Evolutionary conservation across 352 stramenopile species (phyloP).

Genomic region (Pythium aphanidermatum): DNA sequence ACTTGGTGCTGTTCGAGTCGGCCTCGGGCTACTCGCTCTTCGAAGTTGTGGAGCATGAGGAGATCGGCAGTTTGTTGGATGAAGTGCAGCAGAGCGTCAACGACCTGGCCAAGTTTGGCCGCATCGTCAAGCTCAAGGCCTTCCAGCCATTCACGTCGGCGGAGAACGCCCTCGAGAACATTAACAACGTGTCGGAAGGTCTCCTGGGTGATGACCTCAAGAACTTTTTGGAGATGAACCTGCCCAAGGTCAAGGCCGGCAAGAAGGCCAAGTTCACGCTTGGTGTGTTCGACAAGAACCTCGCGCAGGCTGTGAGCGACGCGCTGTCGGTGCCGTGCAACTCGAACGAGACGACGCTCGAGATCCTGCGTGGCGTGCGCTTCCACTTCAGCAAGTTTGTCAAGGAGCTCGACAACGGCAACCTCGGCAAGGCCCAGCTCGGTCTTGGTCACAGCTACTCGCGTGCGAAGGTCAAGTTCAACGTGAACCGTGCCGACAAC

Average conservation of each 20-base stretch:
- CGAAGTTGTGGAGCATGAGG: slow-evolving; percentile 97
- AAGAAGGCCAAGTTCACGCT: slow-evolving; percentile 89
- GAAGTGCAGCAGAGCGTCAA: slow-evolving; percentile 91
- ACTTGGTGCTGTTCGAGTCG: slow-evolving; percentile 95
- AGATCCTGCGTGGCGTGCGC: slow-evolving; percentile 96
- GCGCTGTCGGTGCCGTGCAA: slow-evolving; percentile 91
- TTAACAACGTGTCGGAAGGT: slow-evolving; percentile 97
- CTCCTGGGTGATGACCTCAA: slow-evolving; percentile 92
- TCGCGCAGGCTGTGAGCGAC: slow-evolving; percentile 94
- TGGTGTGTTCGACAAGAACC: slow-evolving; percentile 92
- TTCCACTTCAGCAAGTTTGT: slow-evolving; percentile 98
- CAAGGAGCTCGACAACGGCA: slow-evolving; percentile 95
- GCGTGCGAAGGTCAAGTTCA: slow-evolving; percentile 99
- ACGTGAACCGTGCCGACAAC: slow-evolving; percentile 99
- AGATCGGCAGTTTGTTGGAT: slow-evolving; percentile 88
- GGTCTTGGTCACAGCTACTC: slow-evolving; percentile 99
- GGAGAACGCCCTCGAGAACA: slow-evolving; percentile 99
- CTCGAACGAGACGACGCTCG: slow-evolving; percentile 95
- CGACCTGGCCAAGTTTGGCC: slow-evolving; percentile 93
- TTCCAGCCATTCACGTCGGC: slow-evolving; percentile 99
- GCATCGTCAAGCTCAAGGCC: slow-evolving; percentile 98
- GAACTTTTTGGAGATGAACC: slow-evolving; percentile 99
- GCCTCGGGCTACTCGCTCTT: slow-evolving; percentile 98
- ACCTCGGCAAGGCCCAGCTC: slow-evolving; percentile 97
- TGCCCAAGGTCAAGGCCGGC: slow-evolving; percentile 94